Conservation (phyloP, 2,329 filamentous ascomycete genomes). For the Pseudocercospora fuligena region DNA sequence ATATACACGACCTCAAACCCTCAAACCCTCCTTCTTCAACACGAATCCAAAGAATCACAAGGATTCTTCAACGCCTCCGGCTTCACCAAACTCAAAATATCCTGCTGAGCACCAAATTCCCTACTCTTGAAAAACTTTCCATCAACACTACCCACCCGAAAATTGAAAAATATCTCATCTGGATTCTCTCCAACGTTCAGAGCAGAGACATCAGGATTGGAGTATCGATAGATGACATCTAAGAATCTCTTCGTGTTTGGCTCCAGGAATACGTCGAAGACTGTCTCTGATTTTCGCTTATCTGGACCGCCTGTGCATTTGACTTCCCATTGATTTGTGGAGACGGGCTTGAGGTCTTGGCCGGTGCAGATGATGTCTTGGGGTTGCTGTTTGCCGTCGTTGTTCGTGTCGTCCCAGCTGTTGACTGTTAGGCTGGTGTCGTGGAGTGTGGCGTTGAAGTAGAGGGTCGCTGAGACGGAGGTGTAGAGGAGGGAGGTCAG, state of each 20-base stretch:
- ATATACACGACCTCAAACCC: not conserved
- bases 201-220: constrained; percentile 21
- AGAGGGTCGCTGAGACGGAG: constrained; percentile 15
- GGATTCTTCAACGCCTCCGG: constrained; percentile 28
- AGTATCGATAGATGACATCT: constrained; percentile 28
- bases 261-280: constrained; percentile 28
- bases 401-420: constrained; percentile 29
- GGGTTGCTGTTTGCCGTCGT: constrained; percentile 24
- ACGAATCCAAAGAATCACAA: constrained; percentile 26
- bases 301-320: constrained; percentile 20
- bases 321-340: constrained; percentile 21
- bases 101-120: constrained; percentile 27
- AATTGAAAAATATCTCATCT: constrained; percentile 28
- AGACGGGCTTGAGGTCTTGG: constrained; percentile 10
- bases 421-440: constrained; percentile 25
- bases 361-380: constrained; percentile 28
- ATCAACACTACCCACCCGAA: constrained; percentile 25
- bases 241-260: constrained; percentile 25
- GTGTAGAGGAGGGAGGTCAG: constrained; percentile 1
- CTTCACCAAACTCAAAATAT: constrained; percentile 25
- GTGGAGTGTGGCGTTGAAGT: constrained; percentile 28
- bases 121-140: constrained; percentile 27
- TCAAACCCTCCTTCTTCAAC: not conserved
- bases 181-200: constrained; percentile 18
- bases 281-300: constrained; percentile 22